Evolutionary conservation across 495 filamentous ascomycete species (phyloP).

Genomic region (Friedmanniomyces endolithicus): DNA sequence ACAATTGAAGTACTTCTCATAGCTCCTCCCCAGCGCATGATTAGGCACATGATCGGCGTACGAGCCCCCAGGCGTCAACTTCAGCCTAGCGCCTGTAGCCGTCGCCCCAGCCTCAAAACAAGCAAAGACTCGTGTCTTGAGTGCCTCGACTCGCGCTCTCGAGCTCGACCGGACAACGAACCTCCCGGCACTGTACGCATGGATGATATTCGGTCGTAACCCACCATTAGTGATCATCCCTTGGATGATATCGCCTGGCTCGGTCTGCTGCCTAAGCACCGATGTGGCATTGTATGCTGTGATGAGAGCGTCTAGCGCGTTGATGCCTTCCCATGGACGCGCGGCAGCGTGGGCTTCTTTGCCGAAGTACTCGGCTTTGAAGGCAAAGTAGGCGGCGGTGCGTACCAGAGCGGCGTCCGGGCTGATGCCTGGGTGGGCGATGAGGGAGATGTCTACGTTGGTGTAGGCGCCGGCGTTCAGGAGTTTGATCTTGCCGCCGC

Average conservation of each 20-base stretch:
- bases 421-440: constrained; percentile 42
- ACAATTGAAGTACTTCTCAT: constrained; percentile 9
- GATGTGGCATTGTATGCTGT: constrained; percentile 50
- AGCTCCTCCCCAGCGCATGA: constrained; percentile 34
- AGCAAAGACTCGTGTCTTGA: constrained; percentile 39
- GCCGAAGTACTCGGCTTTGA: constrained; percentile 42
- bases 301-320: constrained; percentile 51
- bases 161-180: constrained; percentile 16
- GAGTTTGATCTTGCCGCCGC: constrained; percentile 56
- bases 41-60: constrained; percentile 54
- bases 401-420: constrained; percentile 35
- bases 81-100: constrained; percentile 46
- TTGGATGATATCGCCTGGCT: constrained; percentile 48
- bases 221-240: constrained; percentile 48
- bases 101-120: constrained; percentile 50
- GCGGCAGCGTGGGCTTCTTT: constrained; percentile 46
- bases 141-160: constrained; percentile 24
- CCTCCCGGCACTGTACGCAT: constrained; percentile 34
- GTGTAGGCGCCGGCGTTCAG: constrained; percentile 49
- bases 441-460: constrained; percentile 49
- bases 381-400: constrained; percentile 38
- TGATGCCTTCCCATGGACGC: constrained; percentile 52
- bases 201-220: constrained; percentile 49
- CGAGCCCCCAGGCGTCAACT: constrained; percentile 35
- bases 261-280: constrained; percentile 50